Evolutionary conservation across 2,329 filamentous ascomycete species (phyloP).

Genomic region (Ceratocystis albifundus): DNA sequence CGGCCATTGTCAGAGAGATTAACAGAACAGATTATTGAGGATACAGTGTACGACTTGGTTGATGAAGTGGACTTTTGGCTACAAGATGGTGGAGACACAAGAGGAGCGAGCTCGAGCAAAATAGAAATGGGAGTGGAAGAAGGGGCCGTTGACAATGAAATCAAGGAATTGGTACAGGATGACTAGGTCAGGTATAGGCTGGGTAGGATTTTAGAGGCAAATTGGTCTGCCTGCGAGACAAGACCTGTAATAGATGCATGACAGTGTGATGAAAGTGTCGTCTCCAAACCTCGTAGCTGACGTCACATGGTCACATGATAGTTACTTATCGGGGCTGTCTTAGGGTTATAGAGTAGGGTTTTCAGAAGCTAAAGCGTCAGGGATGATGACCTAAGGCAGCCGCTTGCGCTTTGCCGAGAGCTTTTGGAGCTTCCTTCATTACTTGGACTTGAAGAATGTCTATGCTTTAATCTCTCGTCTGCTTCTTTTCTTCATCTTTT

Average conservation of each 20-base stretch:
- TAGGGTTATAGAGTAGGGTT: not conserved
- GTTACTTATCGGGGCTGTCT: not conserved
- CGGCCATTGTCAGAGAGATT: conserved; percentile 50
- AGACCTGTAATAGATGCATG: not conserved
- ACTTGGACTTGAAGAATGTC: not conserved
- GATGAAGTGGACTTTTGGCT: conserved; percentile 90
- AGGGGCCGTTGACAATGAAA: conserved; percentile 40
- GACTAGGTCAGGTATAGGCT: conserved; percentile 33
- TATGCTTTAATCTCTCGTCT: not conserved
- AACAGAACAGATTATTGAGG: conserved; percentile 87
- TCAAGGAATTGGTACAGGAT: conserved; percentile 55
- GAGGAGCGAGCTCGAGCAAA: conserved; percentile 31
- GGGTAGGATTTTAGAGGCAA: not conserved
- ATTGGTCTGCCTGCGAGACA: not conserved
- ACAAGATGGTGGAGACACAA: conserved; percentile 49
- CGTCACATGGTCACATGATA: not conserved
- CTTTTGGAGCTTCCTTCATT: not conserved
- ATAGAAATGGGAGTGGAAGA: conserved; percentile 36
- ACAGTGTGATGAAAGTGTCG: too few species aligned
- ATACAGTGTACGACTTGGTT: conserved; percentile 82
- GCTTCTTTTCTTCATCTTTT: too few species aligned
- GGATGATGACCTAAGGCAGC: not conserved
- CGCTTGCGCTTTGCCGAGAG: not conserved
- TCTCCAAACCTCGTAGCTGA: too few species aligned
- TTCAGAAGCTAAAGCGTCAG: not conserved